Evolutionary conservation across 2,329 filamentous ascomycete genomes (phyloP), one percentile per base, ranked within the genome.

Genomic region (Ceratocystis smalleyi): DNA sequence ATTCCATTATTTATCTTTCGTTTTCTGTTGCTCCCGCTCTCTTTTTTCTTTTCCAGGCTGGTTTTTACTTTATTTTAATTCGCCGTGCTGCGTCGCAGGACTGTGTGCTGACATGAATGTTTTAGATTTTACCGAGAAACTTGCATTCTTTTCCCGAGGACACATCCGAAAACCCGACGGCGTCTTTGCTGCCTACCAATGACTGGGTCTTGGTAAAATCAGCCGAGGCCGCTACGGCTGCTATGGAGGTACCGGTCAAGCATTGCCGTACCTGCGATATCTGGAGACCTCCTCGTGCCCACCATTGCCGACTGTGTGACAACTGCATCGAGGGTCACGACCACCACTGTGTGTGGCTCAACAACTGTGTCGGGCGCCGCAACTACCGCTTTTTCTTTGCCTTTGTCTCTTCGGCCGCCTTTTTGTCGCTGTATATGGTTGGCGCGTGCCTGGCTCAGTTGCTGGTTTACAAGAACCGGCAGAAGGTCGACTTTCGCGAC

Each of bases 341-440:
- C 71, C 94, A 99, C 72, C 94, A 99, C 75, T 99, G 94, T 71
- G 91, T 97, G 17, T 99, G 94, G 94, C 83, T 99, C 68, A 99
- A 99, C 76, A 99, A 99, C 74, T 99, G 94, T 69, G 87, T 99
- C 61, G 94, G 94, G 54, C 87, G 92, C 69, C 89, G 94, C 70
- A 99, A 99, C 76, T 99, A 99, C 76, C 89, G 94, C 68, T 97
- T 92, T 74, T 99, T 99, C 75, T 96, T 97, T 73, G 83, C 88
- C 10, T 99, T 96, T 74, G 85, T 99, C 68, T 84, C 83, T 63
- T 84, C 86, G 15, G 84, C 83, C n/a, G 90, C 89, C 0, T 69
- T 96, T 43, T 79, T 96, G 19, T 82, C 86, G 0, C 71, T 91
- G 17, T 92, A 88, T 70, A 80, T 97, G 57, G 77, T 94, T 35